Percentiles rank a stretch among this genome's conserved stretches.
These are phyloP conservation scores for Auxenochlorella pyrenoidosa DNA, from an alignment of 139 green algal species.

Conservation along the genomic window DNA sequence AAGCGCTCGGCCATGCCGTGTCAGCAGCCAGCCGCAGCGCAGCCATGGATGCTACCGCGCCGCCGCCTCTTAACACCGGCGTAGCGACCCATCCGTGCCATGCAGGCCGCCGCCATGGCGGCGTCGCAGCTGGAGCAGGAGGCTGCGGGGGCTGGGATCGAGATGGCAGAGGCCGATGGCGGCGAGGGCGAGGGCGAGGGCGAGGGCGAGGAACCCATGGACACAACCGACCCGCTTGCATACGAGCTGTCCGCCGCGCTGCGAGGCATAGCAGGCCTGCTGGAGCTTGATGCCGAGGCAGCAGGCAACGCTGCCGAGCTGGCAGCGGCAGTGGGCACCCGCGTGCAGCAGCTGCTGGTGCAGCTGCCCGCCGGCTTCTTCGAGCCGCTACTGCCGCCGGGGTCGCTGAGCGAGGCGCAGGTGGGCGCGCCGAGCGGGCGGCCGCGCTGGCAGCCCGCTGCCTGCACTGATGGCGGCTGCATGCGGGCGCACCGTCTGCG, in stretches of 20 bases:
- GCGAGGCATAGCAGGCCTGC: slow-evolving; percentile 13
- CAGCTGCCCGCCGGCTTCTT: slow-evolving; percentile 51
- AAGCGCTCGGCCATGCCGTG: too few relatives aligned
- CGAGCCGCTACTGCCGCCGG: slow-evolving; percentile 42
- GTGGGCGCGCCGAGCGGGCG: background rate
- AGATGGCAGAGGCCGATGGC: background rate
- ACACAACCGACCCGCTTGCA: background rate
- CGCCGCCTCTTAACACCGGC: too few relatives aligned
- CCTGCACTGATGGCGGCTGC: too few relatives aligned
- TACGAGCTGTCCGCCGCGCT: slow-evolving; percentile 41
- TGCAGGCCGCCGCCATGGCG: background rate
- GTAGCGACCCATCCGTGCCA: background rate
- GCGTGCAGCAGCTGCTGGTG: slow-evolving; percentile 21
- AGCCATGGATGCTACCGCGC: too few relatives aligned
- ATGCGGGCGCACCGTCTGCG: too few relatives aligned
- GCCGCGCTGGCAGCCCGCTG: too few relatives aligned
- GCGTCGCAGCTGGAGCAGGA: background rate
- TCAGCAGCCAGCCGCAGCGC: too few relatives aligned
- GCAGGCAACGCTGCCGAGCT: slow-evolving; percentile 5
- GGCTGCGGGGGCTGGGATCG: background rate
- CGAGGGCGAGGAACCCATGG: background rate
- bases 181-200: background rate
- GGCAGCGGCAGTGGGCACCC: background rate
- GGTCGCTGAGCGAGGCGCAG: slow-evolving; percentile 46
- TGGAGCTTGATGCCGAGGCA: background rate